These are phyloP conservation scores for Phytophthora colocasiae DNA, from an alignment of 352 stramenopile genomes.

Conservation along the genomic window DNA sequence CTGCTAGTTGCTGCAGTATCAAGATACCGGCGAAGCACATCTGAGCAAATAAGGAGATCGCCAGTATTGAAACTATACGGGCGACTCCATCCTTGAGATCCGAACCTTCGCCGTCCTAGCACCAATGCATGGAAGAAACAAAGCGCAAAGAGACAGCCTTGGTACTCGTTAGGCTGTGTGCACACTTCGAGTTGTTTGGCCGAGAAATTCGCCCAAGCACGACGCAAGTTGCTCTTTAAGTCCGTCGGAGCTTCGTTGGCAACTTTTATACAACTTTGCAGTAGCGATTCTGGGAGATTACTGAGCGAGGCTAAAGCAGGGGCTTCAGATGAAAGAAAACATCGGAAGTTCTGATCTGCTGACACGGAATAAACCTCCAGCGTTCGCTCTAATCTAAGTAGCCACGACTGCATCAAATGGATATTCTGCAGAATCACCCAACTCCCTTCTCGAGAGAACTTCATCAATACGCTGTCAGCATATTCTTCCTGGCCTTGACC, in stretches of 20 bases:
- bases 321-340: slow-evolving; percentile 94
- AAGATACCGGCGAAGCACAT: slow-evolving; percentile 78
- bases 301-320: slow-evolving; percentile 82
- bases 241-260: slow-evolving; percentile 85
- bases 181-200: slow-evolving; percentile 81
- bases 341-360: slow-evolving; percentile 93
- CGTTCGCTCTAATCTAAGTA: slow-evolving; percentile 83
- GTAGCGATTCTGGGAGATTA: slow-evolving; percentile 90
- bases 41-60: slow-evolving; percentile 93
- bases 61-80: slow-evolving; percentile 96
- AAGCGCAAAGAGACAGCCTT: slow-evolving; percentile 93
- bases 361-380: slow-evolving; percentile 81
- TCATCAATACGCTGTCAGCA: slow-evolving; percentile 75
- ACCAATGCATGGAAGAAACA: slow-evolving; percentile 96
- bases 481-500: slow-evolving; percentile 87
- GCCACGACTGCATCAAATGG: slow-evolving; percentile 92
- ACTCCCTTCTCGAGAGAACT: slow-evolving; percentile 74
- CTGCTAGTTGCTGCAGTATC: slow-evolving; percentile 41
- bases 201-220: slow-evolving; percentile 82
- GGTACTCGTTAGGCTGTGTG: slow-evolving; percentile 85
- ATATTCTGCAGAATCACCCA: slow-evolving; percentile 94
- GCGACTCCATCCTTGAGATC: slow-evolving; percentile 92
- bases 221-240: slow-evolving; percentile 82
- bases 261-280: slow-evolving; percentile 90
- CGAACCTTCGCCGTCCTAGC: slow-evolving; percentile 90